Conservation (phyloP, 345 rosid species). For the Noccaea bulbosa region DNA sequence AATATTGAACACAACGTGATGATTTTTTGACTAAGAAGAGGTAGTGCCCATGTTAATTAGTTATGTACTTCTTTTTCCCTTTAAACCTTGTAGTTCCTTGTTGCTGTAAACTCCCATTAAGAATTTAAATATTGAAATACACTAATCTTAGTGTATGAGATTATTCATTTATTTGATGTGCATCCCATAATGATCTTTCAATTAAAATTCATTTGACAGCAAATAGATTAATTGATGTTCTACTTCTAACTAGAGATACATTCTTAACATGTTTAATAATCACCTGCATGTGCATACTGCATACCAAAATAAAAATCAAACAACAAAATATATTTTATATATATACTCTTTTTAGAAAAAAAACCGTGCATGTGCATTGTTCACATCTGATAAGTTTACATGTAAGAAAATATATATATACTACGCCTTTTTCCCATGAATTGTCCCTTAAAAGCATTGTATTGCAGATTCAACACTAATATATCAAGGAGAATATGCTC, state of each 20-base stretch:
- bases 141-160: conserved; percentile 2
- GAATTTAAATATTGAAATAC: neutral
- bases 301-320: neutral
- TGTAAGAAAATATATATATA: conserved; percentile 15
- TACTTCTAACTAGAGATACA: neutral
- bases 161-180: neutral
- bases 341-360: neutral
- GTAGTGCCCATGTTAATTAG: conserved; percentile 7
- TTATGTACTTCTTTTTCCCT: no score
- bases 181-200: neutral
- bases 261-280: neutral
- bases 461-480: conserved; percentile 9
- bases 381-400: conserved; percentile 5
- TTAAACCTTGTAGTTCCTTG: no score
- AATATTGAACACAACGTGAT: neutral
- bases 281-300: neutral
- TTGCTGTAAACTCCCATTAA: no score
- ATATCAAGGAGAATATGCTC: neutral
- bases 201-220: neutral
- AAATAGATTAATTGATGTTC: neutral
- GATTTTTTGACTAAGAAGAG: neutral
- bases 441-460: neutral
- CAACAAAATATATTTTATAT: neutral
- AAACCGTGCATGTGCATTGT: conserved; percentile 26
- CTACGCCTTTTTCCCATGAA: neutral